Evolutionary conservation across 1,284 basidiomycete species (phyloP).

Genomic region (Pascua guehoae): DNA sequence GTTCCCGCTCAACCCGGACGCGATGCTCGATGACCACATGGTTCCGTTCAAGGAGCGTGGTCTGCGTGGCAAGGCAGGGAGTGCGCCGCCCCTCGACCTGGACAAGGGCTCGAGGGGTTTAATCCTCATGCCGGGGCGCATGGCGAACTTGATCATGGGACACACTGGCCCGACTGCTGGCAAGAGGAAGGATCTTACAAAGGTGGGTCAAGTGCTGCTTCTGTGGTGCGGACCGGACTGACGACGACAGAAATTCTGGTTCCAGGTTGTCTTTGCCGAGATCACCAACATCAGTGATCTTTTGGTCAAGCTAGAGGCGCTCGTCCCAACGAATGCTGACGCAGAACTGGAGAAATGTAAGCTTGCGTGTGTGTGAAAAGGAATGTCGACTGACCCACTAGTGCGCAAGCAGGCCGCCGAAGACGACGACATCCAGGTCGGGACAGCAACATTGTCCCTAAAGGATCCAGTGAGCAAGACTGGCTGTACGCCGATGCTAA

Average conservation of each 20-base stretch:
- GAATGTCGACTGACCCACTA: conserved; percentile 37
- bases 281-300: conserved; percentile 66
- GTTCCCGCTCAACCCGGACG: conserved; percentile 87
- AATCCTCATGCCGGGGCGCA: conserved; percentile 52
- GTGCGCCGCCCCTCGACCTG: conserved; percentile 84
- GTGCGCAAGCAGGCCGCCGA: conserved; percentile 61
- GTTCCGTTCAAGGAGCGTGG: conserved; percentile 80
- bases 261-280: conserved; percentile 78
- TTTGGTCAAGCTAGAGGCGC: conserved; percentile 43
- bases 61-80: conserved; percentile 93
- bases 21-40: conserved; percentile 70
- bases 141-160: conserved; percentile 75
- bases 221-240: background rate
- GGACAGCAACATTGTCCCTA: conserved; percentile 78
- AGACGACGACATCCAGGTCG: conserved; percentile 85
- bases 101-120: conserved; percentile 55
- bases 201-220: conserved; percentile 23
- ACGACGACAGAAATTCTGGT: conserved; percentile 68
- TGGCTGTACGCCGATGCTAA: conserved; percentile 4
- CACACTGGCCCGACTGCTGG: conserved; percentile 66
- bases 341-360: conserved; percentile 19
- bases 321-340: conserved; percentile 26
- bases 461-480: conserved; percentile 75
- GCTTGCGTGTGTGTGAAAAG: background rate
- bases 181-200: conserved; percentile 44